These are phyloP conservation scores for Favolaschia claudopus DNA, from an alignment of 768 basidiomycete genomes.

Conservation along the genomic window DNA sequence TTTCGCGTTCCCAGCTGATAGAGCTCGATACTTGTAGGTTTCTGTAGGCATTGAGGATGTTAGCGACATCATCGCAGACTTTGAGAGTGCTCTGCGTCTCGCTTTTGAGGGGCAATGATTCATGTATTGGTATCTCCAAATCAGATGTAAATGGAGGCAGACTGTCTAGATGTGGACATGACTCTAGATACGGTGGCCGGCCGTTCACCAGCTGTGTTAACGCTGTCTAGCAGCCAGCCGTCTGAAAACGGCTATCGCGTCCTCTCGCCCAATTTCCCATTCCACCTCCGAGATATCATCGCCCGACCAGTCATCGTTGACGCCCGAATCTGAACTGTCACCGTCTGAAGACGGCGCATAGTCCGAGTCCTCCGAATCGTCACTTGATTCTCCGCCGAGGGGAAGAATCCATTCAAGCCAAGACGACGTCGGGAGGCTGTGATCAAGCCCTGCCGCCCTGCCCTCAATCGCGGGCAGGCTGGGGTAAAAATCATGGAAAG, in stretches of 20 bases:
- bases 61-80: slow-evolving; percentile 16
- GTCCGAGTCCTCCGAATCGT: not conserved
- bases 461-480: not conserved
- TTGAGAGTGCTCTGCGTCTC: not conserved
- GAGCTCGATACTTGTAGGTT: too few relatives aligned
- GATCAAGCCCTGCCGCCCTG: not conserved
- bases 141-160: too few relatives aligned
- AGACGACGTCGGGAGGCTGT: not conserved
- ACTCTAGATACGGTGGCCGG: too few relatives aligned
- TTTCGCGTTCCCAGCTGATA: too few relatives aligned
- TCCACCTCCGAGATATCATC: too few relatives aligned
- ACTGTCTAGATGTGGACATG: too few relatives aligned
- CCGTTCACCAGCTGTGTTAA: too few relatives aligned
- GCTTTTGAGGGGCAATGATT: slow-evolving; percentile 3
- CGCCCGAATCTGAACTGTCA: not conserved
- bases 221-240: too few relatives aligned
- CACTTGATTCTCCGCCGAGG: not conserved
- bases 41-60: slow-evolving; percentile 17
- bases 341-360: not conserved
- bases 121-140: too few relatives aligned
- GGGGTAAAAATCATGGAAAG: not conserved
- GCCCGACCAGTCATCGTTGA: not conserved
- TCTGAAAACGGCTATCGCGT: too few relatives aligned
- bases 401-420: not conserved
- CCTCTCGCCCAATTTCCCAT: too few relatives aligned